Evolutionary conservation across 352 stramenopile species (phyloP).

Genomic region (Pythium angustatum): DNA sequence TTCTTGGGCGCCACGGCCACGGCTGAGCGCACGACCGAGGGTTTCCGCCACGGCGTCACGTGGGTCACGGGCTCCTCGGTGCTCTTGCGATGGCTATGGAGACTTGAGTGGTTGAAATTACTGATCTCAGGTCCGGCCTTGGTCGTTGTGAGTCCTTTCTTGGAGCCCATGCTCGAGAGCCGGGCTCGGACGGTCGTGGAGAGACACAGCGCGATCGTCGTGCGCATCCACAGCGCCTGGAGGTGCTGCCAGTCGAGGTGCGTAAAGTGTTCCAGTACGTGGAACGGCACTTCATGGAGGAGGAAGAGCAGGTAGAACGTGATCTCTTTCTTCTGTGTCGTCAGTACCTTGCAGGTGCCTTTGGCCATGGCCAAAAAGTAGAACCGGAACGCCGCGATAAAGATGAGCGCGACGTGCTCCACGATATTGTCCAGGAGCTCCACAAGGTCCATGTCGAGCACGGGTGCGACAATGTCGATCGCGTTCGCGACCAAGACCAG

Average conservation of each 20-base stretch:
- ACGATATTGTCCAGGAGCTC: conserved; percentile 23
- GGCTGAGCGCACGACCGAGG: too few species aligned
- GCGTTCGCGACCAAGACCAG: conserved; percentile 10
- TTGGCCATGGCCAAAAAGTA: conserved; percentile 31
- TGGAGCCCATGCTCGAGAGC: too few species aligned
- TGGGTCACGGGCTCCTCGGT: too few species aligned
- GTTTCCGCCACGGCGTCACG: too few species aligned
- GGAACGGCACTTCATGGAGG: neutral
- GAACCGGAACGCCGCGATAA: conserved; percentile 38
- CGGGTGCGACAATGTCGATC: conserved; percentile 18
- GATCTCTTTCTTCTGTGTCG: conserved; percentile 4
- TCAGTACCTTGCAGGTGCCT: conserved; percentile 12
- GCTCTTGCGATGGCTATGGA: too few species aligned
- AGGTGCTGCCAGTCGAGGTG: neutral
- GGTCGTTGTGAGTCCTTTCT: too few species aligned
- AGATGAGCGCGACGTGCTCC: conserved; percentile 30
- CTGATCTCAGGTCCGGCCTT: too few species aligned
- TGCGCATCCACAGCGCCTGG: conserved; percentile 6
- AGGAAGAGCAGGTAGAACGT: conserved; percentile 3
- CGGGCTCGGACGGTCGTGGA: neutral
- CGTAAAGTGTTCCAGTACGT: neutral
- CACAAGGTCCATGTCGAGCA: conserved; percentile 12
- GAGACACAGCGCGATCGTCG: conserved; percentile 1
- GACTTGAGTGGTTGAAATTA: too few species aligned
- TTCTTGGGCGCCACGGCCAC: too few species aligned